phyloP scores from a whole-genome alignment of 2,329 filamentous ascomycete species.

The Curvularia lunata region DNA sequence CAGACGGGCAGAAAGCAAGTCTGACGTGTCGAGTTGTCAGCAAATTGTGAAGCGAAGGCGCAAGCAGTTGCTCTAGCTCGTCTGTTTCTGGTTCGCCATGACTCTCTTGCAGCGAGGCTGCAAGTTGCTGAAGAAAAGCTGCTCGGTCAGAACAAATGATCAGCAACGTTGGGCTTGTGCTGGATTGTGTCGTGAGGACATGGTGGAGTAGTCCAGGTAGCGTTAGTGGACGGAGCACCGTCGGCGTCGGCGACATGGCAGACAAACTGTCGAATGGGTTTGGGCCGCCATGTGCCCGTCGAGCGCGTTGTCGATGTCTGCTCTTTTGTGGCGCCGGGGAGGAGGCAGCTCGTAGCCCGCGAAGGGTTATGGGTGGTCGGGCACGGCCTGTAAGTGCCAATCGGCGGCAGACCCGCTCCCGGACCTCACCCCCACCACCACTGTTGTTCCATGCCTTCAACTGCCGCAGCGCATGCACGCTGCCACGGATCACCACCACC shows the following conservation, averaged over 20 bases:
- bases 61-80: slow-evolving; percentile 55
- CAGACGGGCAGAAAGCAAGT: slow-evolving; percentile 74
- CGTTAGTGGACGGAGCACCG: slow-evolving; percentile 49
- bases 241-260: slow-evolving; percentile 35
- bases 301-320: slow-evolving; percentile 13
- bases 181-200: slow-evolving; percentile 59
- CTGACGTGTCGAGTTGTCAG: slow-evolving; percentile 72
- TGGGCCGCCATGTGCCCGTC: slow-evolving; percentile 17
- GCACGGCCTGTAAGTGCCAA: slow-evolving; percentile 9
- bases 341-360: not conserved
- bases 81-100: slow-evolving; percentile 16
- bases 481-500: slow-evolving; percentile 34
- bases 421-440: slow-evolving; percentile 11
- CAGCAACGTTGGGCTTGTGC: slow-evolving; percentile 67
- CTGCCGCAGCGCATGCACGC: slow-evolving; percentile 25
- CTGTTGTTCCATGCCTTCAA: slow-evolving; percentile 15
- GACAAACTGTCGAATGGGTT: slow-evolving; percentile 1
- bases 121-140: slow-evolving; percentile 68
- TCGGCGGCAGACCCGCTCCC: slow-evolving; percentile 19
- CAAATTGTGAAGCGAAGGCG: slow-evolving; percentile 71
- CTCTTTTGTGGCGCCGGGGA: slow-evolving; percentile 6
- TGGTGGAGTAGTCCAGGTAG: slow-evolving; percentile 65
- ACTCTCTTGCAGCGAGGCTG: slow-evolving; percentile 53
- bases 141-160: slow-evolving; percentile 72
- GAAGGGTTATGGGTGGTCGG: slow-evolving; percentile 1